Evolutionary conservation across 768 basidiomycete species (phyloP), one percentile per base, ranked within the genome.

Genomic region (Coprinellus micaceus): DNA sequence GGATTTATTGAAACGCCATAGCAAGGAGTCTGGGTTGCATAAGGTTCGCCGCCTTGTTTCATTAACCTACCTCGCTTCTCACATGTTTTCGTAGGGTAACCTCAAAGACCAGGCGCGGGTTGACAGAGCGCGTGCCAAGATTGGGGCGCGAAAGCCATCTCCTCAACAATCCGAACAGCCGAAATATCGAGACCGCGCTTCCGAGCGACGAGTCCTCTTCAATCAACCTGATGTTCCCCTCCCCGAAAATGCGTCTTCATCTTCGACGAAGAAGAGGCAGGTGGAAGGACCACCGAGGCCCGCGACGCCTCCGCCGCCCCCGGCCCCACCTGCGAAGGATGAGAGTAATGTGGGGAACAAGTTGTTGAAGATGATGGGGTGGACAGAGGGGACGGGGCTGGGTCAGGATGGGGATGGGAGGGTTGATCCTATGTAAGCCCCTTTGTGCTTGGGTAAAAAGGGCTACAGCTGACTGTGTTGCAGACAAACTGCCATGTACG

Each of bases 351-450:
- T 93, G 11, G 97, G 97, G 5, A 95, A 95, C 66, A 94, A 92
- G 66, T 68, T 99, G 56, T 70, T 98, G 60, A 92, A 93, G 69
- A 95, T 96, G 84, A 98, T 98, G 95, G 97, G 96, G 0, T 98
- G 95, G 95, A 90, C 81, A 60, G 89, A 89, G 64, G 95, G 95
- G 5, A 85, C 82, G 15, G 95, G 96, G 1, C 72, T 98, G 39
- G 96, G 96, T 0, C 80, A 83, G 6, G 79, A 80, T 46, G 89
- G 89, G 3, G 89, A 91, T 52, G 95, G 95, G 43, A 73, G 94
- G 55, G 85, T 92, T 11, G 92, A 95, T 54, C 94, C 95, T 12
- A 85, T 98, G 85, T 89, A 69, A 48, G 88, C 77, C 19, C 41
- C 41, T 17, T 39, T 44, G 39, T 24, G n/a, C n/a, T n/a, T n/a